Evolutionary conservation across 768 basidiomycete genomes (phyloP).

Genomic region (Omphalotus guepiniiformis): DNA sequence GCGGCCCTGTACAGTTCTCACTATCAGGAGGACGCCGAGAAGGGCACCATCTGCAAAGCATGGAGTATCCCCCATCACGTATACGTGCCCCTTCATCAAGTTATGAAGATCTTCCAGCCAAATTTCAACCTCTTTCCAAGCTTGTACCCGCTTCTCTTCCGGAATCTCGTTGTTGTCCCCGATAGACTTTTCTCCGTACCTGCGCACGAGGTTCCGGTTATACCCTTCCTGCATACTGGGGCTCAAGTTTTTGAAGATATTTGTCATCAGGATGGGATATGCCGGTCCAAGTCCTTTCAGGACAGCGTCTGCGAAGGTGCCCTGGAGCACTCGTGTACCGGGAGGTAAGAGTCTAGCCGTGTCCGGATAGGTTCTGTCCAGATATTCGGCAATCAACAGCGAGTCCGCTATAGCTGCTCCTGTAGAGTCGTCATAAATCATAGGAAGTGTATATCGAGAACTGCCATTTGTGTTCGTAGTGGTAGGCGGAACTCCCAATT

Average conservation of each 20-base stretch:
- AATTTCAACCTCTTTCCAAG: no score
- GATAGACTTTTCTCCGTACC: no score
- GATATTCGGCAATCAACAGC: conserved; percentile 30
- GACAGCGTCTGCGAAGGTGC: no score
- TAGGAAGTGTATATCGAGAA: conserved; percentile 30
- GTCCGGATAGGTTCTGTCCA: conserved; percentile 29
- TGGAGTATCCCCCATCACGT: conserved; percentile 7
- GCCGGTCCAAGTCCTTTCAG: no score
- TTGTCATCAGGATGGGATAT: no score
- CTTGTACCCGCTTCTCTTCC: no score
- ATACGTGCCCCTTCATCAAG: no score
- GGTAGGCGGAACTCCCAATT: conserved; percentile 24
- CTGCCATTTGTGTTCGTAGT: conserved; percentile 18
- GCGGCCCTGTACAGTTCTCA: conserved; percentile 7
- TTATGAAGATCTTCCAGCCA: no score
- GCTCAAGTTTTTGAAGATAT: no score
- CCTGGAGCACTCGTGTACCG: background rate
- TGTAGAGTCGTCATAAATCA: conserved; percentile 28
- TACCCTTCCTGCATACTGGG: no score
- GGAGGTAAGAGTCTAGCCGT: conserved; percentile 20
- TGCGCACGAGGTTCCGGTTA: no score
- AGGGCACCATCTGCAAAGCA: conserved; percentile 11
- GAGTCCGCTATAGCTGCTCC: conserved; percentile 25
- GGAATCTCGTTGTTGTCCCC: no score
- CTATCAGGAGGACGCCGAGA: conserved; percentile 3